Percentiles rank a stretch among this genome's conserved stretches.
Conservation (phyloP, 2,329 filamentous ascomycete genomes). For the Claviceps maximensis region DNA sequence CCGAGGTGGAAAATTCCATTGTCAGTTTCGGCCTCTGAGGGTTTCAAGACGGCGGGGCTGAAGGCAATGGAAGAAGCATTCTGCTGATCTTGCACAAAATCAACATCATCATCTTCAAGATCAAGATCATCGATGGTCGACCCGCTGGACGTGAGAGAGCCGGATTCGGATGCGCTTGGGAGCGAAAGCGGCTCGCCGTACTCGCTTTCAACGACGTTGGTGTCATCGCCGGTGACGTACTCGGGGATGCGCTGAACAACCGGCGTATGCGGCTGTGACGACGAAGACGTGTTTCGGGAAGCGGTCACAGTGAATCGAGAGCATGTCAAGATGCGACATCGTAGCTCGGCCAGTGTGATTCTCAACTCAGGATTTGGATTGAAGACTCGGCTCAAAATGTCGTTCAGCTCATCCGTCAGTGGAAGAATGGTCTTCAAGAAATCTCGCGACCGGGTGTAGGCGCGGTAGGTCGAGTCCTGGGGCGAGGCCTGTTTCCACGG, state of each 20-base stretch:
- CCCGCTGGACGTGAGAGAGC: slow-evolving; percentile 40
- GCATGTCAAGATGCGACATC: slow-evolving; percentile 63
- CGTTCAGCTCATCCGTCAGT: slow-evolving; percentile 76
- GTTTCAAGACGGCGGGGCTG: no score
- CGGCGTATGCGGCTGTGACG: slow-evolving; percentile 22
- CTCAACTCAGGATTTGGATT: slow-evolving; percentile 71
- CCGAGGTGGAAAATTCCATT: no score
- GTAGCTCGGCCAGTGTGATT: slow-evolving; percentile 69
- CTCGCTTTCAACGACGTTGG: slow-evolving; percentile 29
- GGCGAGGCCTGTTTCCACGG: slow-evolving; percentile 94
- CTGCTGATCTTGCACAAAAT: slow-evolving; percentile 32
- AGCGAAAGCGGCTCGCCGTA: slow-evolving; percentile 36
- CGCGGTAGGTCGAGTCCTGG: slow-evolving; percentile 90
- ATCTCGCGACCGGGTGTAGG: slow-evolving; percentile 69
- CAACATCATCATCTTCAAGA: slow-evolving; percentile 33
- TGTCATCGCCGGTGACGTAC: slow-evolving; percentile 36
- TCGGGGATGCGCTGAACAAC: slow-evolving; percentile 27
- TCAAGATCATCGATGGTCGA: slow-evolving; percentile 39
- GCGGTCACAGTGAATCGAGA: slow-evolving; percentile 51
- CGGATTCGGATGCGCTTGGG: slow-evolving; percentile 38
- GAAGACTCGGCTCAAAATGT: slow-evolving; percentile 78
- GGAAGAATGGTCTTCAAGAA: slow-evolving; percentile 91
- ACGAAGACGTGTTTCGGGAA: slow-evolving; percentile 17
- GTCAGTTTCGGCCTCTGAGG: no score
- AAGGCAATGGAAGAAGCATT: slow-evolving; percentile 14